Base-by-base conservation (phyloP, 768 basidiomycete genomes). In the Scleroderma bovista region DNA sequence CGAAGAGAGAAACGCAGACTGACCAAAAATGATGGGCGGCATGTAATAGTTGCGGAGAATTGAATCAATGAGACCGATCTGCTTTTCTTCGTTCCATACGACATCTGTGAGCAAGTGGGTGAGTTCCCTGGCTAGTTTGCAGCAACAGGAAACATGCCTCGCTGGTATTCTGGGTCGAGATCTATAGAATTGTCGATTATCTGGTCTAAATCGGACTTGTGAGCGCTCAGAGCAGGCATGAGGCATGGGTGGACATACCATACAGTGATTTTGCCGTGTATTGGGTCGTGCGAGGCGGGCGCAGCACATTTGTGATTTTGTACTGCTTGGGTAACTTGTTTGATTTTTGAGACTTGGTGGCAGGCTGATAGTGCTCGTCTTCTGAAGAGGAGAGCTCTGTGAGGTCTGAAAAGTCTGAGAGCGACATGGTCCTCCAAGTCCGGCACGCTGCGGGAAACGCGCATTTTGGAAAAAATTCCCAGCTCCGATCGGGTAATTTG, bases 1-100 rank as follows among this genome's bases (percentile, higher is more conserved):
- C 49, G 17, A 38, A 6, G 3, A n/a, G 13, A 22, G 5, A 36
- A 2, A 7, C 24, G 36, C 16, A 34, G 10, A 51, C 74, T 6
- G 49, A 84, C 84, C 73, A 54, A 86, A 84, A 19, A 86, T 78
- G 36, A 86, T 69, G 2, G 82, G 83, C 1, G 84, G 85, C 8
- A 86, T 75, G 40, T 83, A 81, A 58, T 77, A 84, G 57, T 84
- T 81, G 45, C 76, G 72, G 44, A 86, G 67, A 5, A 84, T 48
- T 0, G 84, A 85, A 53, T 86, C 84, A 41, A 86, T 81, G 7
- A 86, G 69, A 7, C 71, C 75, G 12, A 71, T 69, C 51, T 85
- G 83, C 55, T 86, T 84, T 37, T 62, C 51, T 37, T 81, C 80
- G 7, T 70, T 68, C 86, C 84, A 86, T 11, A 86, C 84, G 40